Conservation (phyloP, 2,329 filamentous ascomycete species). For the Hypocrella siamensis region DNA sequence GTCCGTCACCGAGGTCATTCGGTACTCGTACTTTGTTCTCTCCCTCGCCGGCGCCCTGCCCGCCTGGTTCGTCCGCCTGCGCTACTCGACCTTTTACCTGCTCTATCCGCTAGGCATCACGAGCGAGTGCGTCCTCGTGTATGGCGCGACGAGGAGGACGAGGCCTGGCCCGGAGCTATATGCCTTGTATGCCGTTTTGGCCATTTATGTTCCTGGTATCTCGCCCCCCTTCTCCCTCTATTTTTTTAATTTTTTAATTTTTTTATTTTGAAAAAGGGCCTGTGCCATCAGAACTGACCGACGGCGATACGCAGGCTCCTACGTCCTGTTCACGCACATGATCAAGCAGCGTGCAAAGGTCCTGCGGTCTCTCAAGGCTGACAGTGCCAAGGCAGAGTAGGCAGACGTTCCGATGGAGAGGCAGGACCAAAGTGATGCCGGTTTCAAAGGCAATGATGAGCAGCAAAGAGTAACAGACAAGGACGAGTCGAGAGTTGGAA, state of each 20-base stretch:
- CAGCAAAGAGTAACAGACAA: too few relatives aligned
- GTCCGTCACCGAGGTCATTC: constrained; percentile 80
- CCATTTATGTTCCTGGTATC: constrained; percentile 67
- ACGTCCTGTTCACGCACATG: constrained; percentile 89
- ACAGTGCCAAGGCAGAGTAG: constrained; percentile 18
- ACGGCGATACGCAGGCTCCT: constrained; percentile 36
- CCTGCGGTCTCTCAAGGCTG: constrained; percentile 43
- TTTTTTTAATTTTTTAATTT: constrained; percentile 1
- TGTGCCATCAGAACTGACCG: neutral
- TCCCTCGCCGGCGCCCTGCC: constrained; percentile 51
- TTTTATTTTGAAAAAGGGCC: neutral
- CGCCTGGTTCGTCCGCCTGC: constrained; percentile 55
- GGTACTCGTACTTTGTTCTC: constrained; percentile 82
- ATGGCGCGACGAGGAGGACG: constrained; percentile 40
- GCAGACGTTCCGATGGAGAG: too few relatives aligned
- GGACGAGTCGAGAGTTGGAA: too few relatives aligned
- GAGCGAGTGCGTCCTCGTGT: constrained; percentile 75
- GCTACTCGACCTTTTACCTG: constrained; percentile 86
- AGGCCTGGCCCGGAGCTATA: constrained; percentile 29
- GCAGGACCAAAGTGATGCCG: too few relatives aligned
- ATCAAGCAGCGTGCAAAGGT: constrained; percentile 77
- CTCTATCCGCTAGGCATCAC: constrained; percentile 85
- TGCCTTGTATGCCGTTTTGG: constrained; percentile 48
- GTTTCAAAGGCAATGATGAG: too few relatives aligned
- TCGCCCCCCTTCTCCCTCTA: constrained; percentile 10